Conservation (phyloP, 306 rosid species). For the Dalbergia oliveri region DNA sequence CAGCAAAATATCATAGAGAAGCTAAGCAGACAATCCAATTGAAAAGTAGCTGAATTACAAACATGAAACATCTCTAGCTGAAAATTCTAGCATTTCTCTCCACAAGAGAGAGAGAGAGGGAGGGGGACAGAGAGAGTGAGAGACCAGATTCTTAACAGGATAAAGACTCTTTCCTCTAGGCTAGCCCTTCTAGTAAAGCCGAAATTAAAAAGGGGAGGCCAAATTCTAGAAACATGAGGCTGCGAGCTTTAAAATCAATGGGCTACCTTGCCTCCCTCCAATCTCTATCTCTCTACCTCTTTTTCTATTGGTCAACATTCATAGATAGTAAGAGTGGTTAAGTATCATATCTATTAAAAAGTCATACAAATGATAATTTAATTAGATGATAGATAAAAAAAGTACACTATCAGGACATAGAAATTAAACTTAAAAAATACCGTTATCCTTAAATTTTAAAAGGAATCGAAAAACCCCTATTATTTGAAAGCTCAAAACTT, state of each 20-base stretch:
- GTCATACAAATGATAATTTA: too few relatives aligned
- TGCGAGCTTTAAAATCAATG: slow-evolving; percentile 32
- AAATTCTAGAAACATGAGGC: slow-evolving; percentile 18
- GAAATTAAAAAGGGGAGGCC: neutral
- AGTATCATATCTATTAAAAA: too few relatives aligned
- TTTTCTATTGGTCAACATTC: slow-evolving; percentile 11
- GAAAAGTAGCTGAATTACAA: slow-evolving; percentile 23
- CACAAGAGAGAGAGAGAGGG: neutral
- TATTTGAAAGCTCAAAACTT: too few relatives aligned
- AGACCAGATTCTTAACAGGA: neutral
- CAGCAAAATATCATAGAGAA: neutral
- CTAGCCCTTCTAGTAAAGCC: slow-evolving; percentile 3
- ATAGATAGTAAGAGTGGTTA: neutral
- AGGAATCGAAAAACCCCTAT: too few relatives aligned
- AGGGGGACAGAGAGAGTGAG: too few relatives aligned
- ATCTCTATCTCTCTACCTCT: slow-evolving; percentile 14
- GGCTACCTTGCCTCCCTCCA: slow-evolving; percentile 16
- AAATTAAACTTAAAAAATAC: too few relatives aligned
- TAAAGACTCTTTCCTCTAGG: neutral
- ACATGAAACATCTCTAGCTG: neutral
- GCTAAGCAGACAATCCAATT: slow-evolving; percentile 11
- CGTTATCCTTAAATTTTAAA: too few relatives aligned
- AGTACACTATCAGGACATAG: too few relatives aligned
- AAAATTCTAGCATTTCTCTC: slow-evolving; percentile 1
- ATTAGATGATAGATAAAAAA: too few relatives aligned